These are phyloP conservation scores for Lentinula sp. DNA, from an alignment of 768 basidiomycete species.

Conservation along the genomic window DNA sequence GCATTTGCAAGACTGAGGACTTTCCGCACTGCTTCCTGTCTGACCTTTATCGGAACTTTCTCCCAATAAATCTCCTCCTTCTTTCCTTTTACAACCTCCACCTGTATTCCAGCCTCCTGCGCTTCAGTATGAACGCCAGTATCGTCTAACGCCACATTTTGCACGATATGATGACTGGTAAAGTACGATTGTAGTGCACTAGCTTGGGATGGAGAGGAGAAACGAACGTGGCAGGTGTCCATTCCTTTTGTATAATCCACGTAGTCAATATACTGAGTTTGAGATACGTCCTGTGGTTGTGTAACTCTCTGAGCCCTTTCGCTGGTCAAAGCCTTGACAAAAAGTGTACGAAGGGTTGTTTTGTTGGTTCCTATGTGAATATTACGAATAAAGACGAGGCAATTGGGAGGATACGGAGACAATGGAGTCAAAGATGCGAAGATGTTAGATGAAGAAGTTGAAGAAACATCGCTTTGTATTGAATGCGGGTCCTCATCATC, in stretches of 20 bases:
- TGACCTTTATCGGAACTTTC: constrained; percentile 69
- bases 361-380: constrained; percentile 76
- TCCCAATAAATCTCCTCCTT: constrained; percentile 75
- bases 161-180: constrained; percentile 24
- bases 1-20: constrained; percentile 16
- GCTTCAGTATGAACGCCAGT: constrained; percentile 24
- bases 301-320: neutral
- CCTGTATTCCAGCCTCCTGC: constrained; percentile 21
- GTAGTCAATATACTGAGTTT: constrained; percentile 40
- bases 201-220: constrained; percentile 47
- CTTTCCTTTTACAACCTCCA: constrained; percentile 57
- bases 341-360: constrained; percentile 62
- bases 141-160: constrained; percentile 53
- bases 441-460: neutral
- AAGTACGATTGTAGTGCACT: constrained; percentile 41
- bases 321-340: constrained; percentile 33
- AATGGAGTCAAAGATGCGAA: neutral
- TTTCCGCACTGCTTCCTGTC: constrained; percentile 52
- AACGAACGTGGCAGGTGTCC: constrained; percentile 69
- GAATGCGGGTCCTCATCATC: neutral
- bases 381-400: constrained; percentile 67
- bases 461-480: neutral
- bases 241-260: constrained; percentile 77
- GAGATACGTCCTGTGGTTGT: constrained; percentile 1
- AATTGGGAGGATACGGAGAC: constrained; percentile 39